phyloP scores from a whole-genome alignment of 2,329 filamentous ascomycete genomes.

The Trichoderma harzianum region DNA sequence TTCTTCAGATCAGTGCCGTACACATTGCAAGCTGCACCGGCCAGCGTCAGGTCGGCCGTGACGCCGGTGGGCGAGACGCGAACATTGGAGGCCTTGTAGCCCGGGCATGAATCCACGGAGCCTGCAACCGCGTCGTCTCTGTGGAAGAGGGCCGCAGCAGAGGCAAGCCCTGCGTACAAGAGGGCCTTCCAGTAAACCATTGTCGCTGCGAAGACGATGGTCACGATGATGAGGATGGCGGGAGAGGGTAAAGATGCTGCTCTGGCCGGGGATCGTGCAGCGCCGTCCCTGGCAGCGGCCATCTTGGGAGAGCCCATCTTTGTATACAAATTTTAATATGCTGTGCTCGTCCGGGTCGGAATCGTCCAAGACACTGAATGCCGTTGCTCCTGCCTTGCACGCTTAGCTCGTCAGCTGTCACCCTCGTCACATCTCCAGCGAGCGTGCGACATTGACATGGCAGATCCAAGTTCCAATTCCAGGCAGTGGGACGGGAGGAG shows the following conservation, averaged over 20 bases:
- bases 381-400: constrained; percentile 6
- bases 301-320: background rate
- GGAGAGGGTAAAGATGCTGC: background rate
- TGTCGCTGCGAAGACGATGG: background rate
- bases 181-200: constrained; percentile 24
- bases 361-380: constrained; percentile 1
- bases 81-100: constrained; percentile 64
- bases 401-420: constrained; percentile 13
- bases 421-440: background rate
- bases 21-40: constrained; percentile 68
- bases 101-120: constrained; percentile 54
- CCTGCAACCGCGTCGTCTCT: constrained; percentile 8
- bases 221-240: background rate
- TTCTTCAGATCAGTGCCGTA: constrained; percentile 73
- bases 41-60: constrained; percentile 66
- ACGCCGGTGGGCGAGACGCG: constrained; percentile 51
- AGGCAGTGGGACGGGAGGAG: constrained; percentile 10
- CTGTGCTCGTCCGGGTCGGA: background rate
- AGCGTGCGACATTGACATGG: background rate
- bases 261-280: background rate
- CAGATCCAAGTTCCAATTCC: constrained; percentile 4
- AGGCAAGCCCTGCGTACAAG: constrained; percentile 23
- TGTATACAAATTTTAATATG: background rate
- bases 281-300: background rate
- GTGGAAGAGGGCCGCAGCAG: constrained; percentile 20